Evolutionary conservation across 192 early-diverging fungal species (phyloP), one percentile per base, ranked within the genome.

Genomic region (Coemansia interrupta): DNA sequence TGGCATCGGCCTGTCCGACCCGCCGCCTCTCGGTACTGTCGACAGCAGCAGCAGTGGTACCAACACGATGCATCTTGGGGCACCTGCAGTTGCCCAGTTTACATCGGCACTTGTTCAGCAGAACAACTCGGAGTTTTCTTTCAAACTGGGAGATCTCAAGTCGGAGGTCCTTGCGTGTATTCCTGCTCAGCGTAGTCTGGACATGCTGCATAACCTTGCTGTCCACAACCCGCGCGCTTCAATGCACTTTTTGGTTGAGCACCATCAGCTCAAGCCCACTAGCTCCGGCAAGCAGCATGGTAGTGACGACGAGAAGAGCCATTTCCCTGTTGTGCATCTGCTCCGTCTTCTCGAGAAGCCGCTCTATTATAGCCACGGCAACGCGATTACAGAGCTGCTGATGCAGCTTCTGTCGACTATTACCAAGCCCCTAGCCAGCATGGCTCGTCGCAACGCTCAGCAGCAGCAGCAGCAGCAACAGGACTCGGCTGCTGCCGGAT

Each of bases 181-280:
- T n/a, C 88, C 94, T 6, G 89, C 91, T 4, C 92, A 94, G 61
- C 81, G 96, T 17, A 90, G 88, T 68, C 80, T 98, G 11, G 92
- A 96, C 54, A 83, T 88, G 14, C 78, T 98, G 32, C 87, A 83
- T 40, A 85, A 83, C 50, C 81, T 98, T 50, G 90, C 93, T 0
- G 72, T 82, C 19, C 86, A 77, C 62, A 98, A 96, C 64, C 80
- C 87, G 22, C 70, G 71, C 1, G 83, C 84, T 23, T 82, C 93
- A 0, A 82, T 85, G 39, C 85, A 83, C 17, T 96, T 91, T 61
- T 89, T 79, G 56, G 62, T 69, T 2, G 76, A 79, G 64, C 71
- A 73, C 14, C 54, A 59, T 32, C 22, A 56, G 57, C 61, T 64
- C 19, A 61, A 57, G 47, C 1, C 53, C 23, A 13, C 64, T 54